Percentiles rank a stretch among this genome's conserved stretches.
These are phyloP conservation scores for Tripterygium wilfordii DNA, from an alignment of 177 flowering plant species.

Conservation along the genomic window DNA sequence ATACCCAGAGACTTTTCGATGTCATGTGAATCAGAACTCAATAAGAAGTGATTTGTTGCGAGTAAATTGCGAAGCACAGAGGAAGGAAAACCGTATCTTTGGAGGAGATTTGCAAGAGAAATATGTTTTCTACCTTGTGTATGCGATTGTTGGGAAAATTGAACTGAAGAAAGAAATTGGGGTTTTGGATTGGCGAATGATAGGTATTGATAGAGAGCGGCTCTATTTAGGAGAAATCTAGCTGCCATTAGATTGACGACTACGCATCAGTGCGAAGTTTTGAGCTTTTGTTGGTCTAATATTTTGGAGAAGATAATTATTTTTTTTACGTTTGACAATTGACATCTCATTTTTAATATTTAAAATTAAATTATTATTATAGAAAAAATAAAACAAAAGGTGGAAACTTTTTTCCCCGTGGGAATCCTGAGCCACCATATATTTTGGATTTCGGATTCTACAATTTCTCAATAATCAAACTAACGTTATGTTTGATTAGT, in stretches of 20 bases:
- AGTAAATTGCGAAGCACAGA: constrained; percentile 40
- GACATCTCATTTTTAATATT: too few relatives aligned
- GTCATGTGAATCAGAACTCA: constrained; percentile 21
- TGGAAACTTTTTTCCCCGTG: too few relatives aligned
- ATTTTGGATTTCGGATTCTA: too few relatives aligned
- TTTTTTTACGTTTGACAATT: too few relatives aligned
- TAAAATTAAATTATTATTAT: too few relatives aligned
- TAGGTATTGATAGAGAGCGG: neutral
- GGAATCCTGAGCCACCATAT: too few relatives aligned
- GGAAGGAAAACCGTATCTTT: constrained; percentile 56
- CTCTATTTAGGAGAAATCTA: neutral
- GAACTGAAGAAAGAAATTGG: constrained; percentile 10
- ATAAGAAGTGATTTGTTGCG: constrained; percentile 35
- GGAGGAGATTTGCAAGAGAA: constrained; percentile 46
- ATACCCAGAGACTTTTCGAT: constrained; percentile 45
- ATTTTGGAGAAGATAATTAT: too few relatives aligned
- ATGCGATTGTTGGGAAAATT: constrained; percentile 2
- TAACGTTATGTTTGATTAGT: too few relatives aligned
- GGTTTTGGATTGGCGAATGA: neutral
- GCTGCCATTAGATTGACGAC: neutral
- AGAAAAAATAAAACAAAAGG: too few relatives aligned
- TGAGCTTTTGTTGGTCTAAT: too few relatives aligned
- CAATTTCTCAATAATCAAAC: too few relatives aligned
- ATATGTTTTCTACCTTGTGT: constrained; percentile 28
- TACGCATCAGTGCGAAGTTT: too few relatives aligned